These are phyloP conservation scores for Pichia sp. DNA, from an alignment of 1,139 yeast species.

Conservation along the genomic window DNA sequence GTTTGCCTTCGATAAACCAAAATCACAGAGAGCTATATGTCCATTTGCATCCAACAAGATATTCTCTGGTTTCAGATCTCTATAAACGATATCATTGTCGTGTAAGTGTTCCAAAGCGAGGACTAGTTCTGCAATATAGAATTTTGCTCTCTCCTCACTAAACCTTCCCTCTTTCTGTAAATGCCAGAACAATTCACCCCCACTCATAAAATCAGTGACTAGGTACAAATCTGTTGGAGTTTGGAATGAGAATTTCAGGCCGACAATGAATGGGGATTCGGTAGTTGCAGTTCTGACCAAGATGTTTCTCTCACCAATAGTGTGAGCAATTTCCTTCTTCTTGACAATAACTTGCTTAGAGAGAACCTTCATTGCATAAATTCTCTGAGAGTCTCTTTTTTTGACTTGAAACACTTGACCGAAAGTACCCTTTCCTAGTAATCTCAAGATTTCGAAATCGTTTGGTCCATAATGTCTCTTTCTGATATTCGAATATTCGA, in stretches of 20 bases:
- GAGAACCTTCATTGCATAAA: conserved; percentile 95
- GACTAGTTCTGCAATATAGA: conserved; percentile 91
- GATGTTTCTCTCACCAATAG: conserved; percentile 93
- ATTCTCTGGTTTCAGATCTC: conserved; percentile 94
- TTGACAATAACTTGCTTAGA: conserved; percentile 92
- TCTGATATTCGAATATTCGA: conserved; percentile 64
- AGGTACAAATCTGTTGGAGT: conserved; percentile 86
- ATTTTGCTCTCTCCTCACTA: conserved; percentile 86
- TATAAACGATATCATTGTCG: conserved; percentile 86
- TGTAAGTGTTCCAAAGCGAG: conserved; percentile 88
- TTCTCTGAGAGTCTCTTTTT: conserved; percentile 78
- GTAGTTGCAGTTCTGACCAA: conserved; percentile 80
- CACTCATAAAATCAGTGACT: conserved; percentile 96
- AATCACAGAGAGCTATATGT: conserved; percentile 93
- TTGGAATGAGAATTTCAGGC: conserved; percentile 90
- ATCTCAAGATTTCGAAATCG: conserved; percentile 84
- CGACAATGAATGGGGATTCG: conserved; percentile 86
- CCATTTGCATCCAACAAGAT: conserved; percentile 93
- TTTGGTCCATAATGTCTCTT: conserved; percentile 84
- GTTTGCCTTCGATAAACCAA: conserved; percentile 93
- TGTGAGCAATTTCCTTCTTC: conserved; percentile 95
- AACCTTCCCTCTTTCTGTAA: conserved; percentile 93
- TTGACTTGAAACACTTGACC: conserved; percentile 96
- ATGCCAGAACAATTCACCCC: conserved; percentile 98
- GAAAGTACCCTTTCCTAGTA: conserved; percentile 93